A percentile compares a stretch with the other conserved stretches of the same genome.
phyloP scores from a whole-genome alignment of 805 yeast genomes.

The Wickerhamiella allomyrinae region DNA sequence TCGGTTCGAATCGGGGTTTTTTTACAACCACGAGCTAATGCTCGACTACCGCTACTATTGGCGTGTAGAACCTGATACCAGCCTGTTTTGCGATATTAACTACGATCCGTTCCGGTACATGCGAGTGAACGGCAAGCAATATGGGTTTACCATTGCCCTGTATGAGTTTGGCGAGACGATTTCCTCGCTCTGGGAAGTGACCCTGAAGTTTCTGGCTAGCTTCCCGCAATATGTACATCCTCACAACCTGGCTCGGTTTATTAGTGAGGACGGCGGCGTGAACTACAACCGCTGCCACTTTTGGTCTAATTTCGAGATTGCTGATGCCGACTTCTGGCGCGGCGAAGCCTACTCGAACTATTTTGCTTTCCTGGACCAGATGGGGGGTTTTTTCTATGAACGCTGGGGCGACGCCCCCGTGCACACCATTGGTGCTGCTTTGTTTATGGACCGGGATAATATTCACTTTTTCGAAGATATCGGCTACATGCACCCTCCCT shows the following conservation, averaged over 20 bases:
- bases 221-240: conserved; percentile 40
- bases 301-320: conserved; percentile 85
- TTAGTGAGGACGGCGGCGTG: conserved; percentile 47
- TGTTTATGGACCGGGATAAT: conserved; percentile 54
- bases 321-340: conserved; percentile 59
- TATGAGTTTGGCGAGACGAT: conserved; percentile 50
- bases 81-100: conserved; percentile 44
- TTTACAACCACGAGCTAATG: conserved; percentile 44
- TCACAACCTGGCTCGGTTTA: conserved; percentile 45
- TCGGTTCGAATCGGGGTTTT: conserved; percentile 61
- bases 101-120: conserved; percentile 47
- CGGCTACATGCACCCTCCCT: conserved; percentile 76
- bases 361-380: conserved; percentile 56
- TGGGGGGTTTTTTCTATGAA: conserved; percentile 84
- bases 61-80: conserved; percentile 60
- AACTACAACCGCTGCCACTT: conserved; percentile 73
- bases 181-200: conserved; percentile 43
- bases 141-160: conserved; percentile 52
- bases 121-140: conserved; percentile 39
- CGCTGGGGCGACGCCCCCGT: conserved; percentile 94
- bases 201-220: conserved; percentile 30
- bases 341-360: conserved; percentile 51
- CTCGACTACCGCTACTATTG: conserved; percentile 49
- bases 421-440: conserved; percentile 72
- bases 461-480: conserved; percentile 72